These are phyloP conservation scores for Mycosarcoma maydis DNA, from an alignment of 1,284 basidiomycete species.

Conservation along the genomic window DNA sequence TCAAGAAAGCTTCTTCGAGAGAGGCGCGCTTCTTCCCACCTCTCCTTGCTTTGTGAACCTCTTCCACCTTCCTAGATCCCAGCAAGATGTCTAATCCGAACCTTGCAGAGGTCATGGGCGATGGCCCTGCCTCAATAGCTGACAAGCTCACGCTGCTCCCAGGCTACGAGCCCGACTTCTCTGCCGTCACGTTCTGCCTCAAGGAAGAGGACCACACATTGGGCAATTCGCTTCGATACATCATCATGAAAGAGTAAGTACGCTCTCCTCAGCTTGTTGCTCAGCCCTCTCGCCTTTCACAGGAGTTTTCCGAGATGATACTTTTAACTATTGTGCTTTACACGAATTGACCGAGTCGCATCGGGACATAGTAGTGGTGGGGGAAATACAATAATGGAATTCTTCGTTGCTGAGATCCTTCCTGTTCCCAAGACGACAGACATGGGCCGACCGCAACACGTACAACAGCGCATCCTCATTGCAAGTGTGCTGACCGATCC, in stretches of 20 bases:
- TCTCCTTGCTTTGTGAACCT: background rate
- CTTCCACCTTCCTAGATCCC: background rate
- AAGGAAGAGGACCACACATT: conserved; percentile 94
- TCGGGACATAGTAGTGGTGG: conserved; percentile 54
- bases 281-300: background rate
- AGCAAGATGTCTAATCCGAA: conserved; percentile 47
- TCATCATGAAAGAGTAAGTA: conserved; percentile 97
- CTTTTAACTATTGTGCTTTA: conserved; percentile 44
- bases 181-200: conserved; percentile 90
- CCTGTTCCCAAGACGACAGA: conserved; percentile 9
- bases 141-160: conserved; percentile 67
- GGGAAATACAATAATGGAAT: conserved; percentile 65
- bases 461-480: background rate
- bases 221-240: conserved; percentile 93
- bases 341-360: conserved; percentile 50
- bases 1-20: background rate
- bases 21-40: background rate
- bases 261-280: background rate
- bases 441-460: background rate
- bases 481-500: conserved; percentile 8
- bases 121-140: conserved; percentile 39
- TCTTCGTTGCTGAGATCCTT: conserved; percentile 67
- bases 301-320: conserved; percentile 46
- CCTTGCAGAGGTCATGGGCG: conserved; percentile 49
- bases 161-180: conserved; percentile 82